phyloP scores from a whole-genome alignment of 148 eudicot species.

The Rhododendron vialii region DNA sequence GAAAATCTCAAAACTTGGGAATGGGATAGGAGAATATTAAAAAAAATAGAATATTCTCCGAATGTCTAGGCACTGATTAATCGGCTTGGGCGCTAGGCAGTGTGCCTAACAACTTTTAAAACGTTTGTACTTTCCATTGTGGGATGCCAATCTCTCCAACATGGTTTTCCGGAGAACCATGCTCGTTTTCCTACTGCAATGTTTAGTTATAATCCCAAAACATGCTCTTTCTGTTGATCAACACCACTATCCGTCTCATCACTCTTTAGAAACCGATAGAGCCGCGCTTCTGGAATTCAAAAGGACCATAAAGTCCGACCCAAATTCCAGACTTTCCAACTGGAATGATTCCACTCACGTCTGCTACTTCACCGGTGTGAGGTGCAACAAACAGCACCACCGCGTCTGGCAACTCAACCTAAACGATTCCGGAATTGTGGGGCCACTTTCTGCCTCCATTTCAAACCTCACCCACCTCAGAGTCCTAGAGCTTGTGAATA shows the following conservation, averaged over 20 bases:
- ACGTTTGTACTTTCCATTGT: too few relatives aligned
- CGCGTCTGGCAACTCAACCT: constrained; percentile 22
- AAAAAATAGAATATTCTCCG: too few relatives aligned
- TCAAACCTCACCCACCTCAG: constrained; percentile 29
- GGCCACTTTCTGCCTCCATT: constrained; percentile 25
- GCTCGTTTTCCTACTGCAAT: constrained; percentile 7
- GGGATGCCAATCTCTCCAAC: background rate
- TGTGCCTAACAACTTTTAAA: too few relatives aligned
- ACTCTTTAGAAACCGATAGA: constrained; percentile 29
- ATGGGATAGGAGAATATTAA: too few relatives aligned
- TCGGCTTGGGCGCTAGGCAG: too few relatives aligned
- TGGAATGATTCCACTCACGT: constrained; percentile 30
- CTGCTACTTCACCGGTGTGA: constrained; percentile 31
- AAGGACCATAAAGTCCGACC: constrained; percentile 13
- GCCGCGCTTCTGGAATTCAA: constrained; percentile 32
- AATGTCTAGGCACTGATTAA: too few relatives aligned
- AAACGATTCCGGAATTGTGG: constrained; percentile 15
- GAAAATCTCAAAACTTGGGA: too few relatives aligned
- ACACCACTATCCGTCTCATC: background rate
- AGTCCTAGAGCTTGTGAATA: constrained; percentile 7
- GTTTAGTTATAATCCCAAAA: background rate
- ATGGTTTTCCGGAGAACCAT: constrained; percentile 17
- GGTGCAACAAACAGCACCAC: constrained; percentile 15
- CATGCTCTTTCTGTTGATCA: constrained; percentile 6
- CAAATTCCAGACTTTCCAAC: constrained; percentile 19